A percentile compares a stretch with the other conserved stretches of the same genome.
Evolutionary conservation across 495 filamentous ascomycete genomes (phyloP).

Genomic region (Lepidopterella palustris): DNA sequence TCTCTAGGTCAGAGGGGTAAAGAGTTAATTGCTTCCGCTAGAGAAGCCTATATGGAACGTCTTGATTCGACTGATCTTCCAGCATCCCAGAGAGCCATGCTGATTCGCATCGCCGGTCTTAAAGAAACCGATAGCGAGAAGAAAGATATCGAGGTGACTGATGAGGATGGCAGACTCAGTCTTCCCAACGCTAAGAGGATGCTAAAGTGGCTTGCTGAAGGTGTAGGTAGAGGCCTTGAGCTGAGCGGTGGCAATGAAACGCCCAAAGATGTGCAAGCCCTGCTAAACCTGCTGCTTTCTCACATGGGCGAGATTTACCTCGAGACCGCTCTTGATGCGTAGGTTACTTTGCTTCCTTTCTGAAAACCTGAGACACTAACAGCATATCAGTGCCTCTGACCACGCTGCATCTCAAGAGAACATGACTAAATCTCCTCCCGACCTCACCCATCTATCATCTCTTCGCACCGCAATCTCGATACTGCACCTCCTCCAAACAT

Average conservation of each 20-base stretch:
- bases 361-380: not conserved
- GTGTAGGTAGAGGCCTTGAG: conserved; percentile 86
- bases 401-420: conserved; percentile 66
- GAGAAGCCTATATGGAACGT: conserved; percentile 75
- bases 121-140: conserved; percentile 46
- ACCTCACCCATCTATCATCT: conserved; percentile 72
- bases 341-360: conserved; percentile 22
- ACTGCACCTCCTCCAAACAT: conserved; percentile 85
- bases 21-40: conserved; percentile 72
- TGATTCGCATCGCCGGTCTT: conserved; percentile 75
- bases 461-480: conserved; percentile 79
- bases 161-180: conserved; percentile 77
- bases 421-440: conserved; percentile 68
- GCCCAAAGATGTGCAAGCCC: conserved; percentile 85
- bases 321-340: conserved; percentile 85
- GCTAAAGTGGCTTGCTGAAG: conserved; percentile 96
- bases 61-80: conserved; percentile 82
- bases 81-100: conserved; percentile 73
- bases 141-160: conserved; percentile 77
- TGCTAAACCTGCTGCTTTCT: conserved; percentile 75
- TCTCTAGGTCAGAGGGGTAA: conserved; percentile 79
- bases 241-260: conserved; percentile 79
- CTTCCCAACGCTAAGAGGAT: conserved; percentile 88
- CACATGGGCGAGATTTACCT: conserved; percentile 93
- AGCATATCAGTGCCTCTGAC: conserved; percentile 52